Base-by-base conservation (phyloP, 768 basidiomycete species). In the Galerina marginata region DNA sequence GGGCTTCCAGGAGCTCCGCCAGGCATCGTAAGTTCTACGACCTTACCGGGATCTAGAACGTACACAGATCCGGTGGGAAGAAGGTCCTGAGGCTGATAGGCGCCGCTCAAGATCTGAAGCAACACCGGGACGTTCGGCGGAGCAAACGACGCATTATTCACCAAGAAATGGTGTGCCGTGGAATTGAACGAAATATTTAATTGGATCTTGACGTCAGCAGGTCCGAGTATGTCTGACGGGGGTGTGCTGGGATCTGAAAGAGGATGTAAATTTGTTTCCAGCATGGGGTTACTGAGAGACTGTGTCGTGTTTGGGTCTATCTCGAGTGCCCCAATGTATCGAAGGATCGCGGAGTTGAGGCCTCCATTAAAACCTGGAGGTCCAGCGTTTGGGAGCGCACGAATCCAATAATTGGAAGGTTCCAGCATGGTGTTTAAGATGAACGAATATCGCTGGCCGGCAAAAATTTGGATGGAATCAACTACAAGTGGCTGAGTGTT, bases 101-200 rank as follows among this genome's bases (percentile, higher is more conserved):
- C 73, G 14, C 83, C 83, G 54, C 78, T 82, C 44, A 85, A 64
- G 40, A 85, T 82, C 63, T 85, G 82, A 12, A 85, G 73, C 6
- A 86, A 69, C 2, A 82, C 80, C 0, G 84, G 83, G 0, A 76
- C 74, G 25, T 69, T 75, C 0, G 83, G 82, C 2, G 79, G 70
- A 12, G 58, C 56, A 37, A 71, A 77, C 0, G 72, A 40, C 20
- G 59, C 60, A 4, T 65, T 68, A 54, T 64, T 67, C 20, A 69
- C 50, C 14, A 39, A 39, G 46, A 63, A 67, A 15, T 56, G 36
- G 47, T n/a, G 53, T 6, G 39, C 55, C 9, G 53, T 46, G 37
- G 29, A 33, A 50, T 76, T 67, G 58, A 76, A 65, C 0, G 53
- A 59, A 11, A 77, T 69, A n/a, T 73, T 67, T 29, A 80, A 64